Base-by-base conservation (phyloP, 2,329 filamentous ascomycete genomes). In the Colletotrichum somersetense region DNA sequence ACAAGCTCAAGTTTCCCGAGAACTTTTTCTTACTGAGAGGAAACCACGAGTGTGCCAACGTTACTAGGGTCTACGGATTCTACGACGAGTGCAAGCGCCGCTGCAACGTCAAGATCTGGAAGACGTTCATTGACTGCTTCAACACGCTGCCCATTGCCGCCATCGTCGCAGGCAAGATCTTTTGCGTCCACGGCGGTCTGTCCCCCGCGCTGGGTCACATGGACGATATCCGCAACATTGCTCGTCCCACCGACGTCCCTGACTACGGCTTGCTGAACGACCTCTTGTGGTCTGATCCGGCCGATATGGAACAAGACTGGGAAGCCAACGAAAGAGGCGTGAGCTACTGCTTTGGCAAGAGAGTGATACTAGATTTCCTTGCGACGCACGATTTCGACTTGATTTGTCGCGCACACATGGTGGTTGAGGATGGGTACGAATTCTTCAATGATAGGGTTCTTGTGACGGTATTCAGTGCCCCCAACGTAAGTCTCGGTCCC, bases 261-360 rank as follows among this genome's bases (percentile, higher is more conserved):
- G 96, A 99, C 79, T 98, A 98, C 80, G 96, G 96, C 16, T 84
- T 99, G 66, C 86, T 99, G 68, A 98, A 98, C 80, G 96, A 99
- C 80, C 86, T 99, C 38, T 86, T 99, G 23, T 99, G 96, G 96
- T 97, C 95, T 74, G 96, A 99, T 80, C 96, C 96, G 0, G 96
- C 96, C 67, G 96, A 99, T 75, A 98, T 98, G 94, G 95, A 98
- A 74, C 92, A 93, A 76, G 96, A 98, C 77, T 99, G 96, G 96
- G 96, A 98, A 80, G 94, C 95, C 23, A 99, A 98, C 75, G 96
- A 99, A 81, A 87, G 96, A 79, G 96, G 96, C 63, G 96, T 99
- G 61, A 98, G 95, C 80, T 99, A 98, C 81, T 98, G 96, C 80
- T 99, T 99, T 80, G 96, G 96, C 59, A 98, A 98, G 83, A 96